These are phyloP conservation scores for Cylindrotheca fusiformis DNA, from an alignment of 108 stramenopile genomes.

Conservation along the genomic window DNA sequence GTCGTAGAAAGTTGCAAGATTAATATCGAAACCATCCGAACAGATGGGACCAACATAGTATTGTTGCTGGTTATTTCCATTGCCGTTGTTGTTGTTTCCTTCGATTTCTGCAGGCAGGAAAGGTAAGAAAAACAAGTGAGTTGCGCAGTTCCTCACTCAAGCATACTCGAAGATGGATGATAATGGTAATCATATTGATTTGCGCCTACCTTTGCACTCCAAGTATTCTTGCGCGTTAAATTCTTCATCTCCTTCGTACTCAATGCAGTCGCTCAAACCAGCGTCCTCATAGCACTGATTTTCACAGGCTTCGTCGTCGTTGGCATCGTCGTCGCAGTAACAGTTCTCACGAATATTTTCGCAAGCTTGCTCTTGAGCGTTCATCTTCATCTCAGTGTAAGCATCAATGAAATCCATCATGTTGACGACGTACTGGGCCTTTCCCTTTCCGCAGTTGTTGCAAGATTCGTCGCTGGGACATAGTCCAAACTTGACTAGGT, in stretches of 20 bases:
- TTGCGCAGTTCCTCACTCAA: slow-evolving; percentile 2
- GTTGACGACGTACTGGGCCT: slow-evolving; percentile 62
- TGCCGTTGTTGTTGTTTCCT: slow-evolving; percentile 38
- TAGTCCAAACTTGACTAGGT: slow-evolving; percentile 72
- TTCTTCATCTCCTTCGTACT: slow-evolving; percentile 43
- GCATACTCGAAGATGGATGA: neutral
- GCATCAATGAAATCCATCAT: slow-evolving; percentile 78
- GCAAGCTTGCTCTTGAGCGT: slow-evolving; percentile 57
- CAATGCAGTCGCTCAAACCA: slow-evolving; percentile 50
- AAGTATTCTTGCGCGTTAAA: slow-evolving; percentile 48
- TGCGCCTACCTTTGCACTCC: slow-evolving; percentile 50
- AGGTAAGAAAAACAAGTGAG: slow-evolving; percentile 11
- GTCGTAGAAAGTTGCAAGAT: slow-evolving; percentile 75
- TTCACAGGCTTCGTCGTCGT: slow-evolving; percentile 58
- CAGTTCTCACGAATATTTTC: slow-evolving; percentile 69
- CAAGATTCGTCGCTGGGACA: slow-evolving; percentile 51
- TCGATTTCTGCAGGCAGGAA: slow-evolving; percentile 38
- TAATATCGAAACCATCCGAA: slow-evolving; percentile 63
- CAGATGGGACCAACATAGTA: slow-evolving; percentile 80
- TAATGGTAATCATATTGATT: slow-evolving; percentile 1
- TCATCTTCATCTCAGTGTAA: slow-evolving; percentile 46
- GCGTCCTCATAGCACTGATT: slow-evolving; percentile 42
- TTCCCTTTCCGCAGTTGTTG: slow-evolving; percentile 40
- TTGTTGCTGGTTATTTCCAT: slow-evolving; percentile 24
- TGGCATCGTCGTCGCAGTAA: slow-evolving; percentile 68